Percentiles rank a stretch among this genome's conserved stretches.
These are phyloP conservation scores for Ogataea neopini DNA, from an alignment of 805 yeast genomes.

Conservation along the genomic window DNA sequence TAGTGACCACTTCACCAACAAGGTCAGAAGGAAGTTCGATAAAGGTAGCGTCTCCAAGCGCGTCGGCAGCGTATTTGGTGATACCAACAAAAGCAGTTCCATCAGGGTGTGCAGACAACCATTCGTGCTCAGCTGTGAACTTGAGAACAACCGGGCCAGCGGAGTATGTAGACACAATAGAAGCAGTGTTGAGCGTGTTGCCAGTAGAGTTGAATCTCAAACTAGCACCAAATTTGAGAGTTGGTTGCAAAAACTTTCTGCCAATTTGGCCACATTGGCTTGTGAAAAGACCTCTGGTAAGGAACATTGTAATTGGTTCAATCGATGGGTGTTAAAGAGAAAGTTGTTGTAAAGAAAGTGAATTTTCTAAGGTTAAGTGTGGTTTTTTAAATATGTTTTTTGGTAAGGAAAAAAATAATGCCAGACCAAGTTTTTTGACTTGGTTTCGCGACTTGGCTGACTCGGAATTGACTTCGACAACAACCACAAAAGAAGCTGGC, in stretches of 20 bases:
- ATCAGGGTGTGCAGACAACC: conserved; percentile 86
- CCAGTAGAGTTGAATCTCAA: conserved; percentile 24
- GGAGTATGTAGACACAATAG: conserved; percentile 34
- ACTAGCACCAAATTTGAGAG: neutral
- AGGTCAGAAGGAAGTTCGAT: conserved; percentile 73
- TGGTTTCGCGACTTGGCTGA: conserved; percentile 1
- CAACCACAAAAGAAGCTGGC: too few relatives aligned
- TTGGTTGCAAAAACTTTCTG: neutral
- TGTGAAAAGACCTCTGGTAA: neutral
- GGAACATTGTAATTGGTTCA: neutral
- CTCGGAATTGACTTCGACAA: neutral
- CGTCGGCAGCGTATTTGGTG: conserved; percentile 92
- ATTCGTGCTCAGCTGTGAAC: conserved; percentile 91
- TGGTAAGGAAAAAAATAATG: neutral
- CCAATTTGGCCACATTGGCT: neutral
- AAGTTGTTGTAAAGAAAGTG: too few relatives aligned
- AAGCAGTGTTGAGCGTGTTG: conserved; percentile 34
- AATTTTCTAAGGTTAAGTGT: too few relatives aligned
- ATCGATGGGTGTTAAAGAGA: neutral
- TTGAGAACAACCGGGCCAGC: conserved; percentile 51
- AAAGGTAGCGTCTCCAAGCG: conserved; percentile 94
- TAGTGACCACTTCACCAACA: conserved; percentile 41
- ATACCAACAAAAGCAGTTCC: conserved; percentile 85
- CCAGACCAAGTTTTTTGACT: neutral
- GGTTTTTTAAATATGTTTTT: neutral